These are phyloP conservation scores for Aspergillus tanneri DNA, from an alignment of 2,329 filamentous ascomycete genomes.

Conservation along the genomic window DNA sequence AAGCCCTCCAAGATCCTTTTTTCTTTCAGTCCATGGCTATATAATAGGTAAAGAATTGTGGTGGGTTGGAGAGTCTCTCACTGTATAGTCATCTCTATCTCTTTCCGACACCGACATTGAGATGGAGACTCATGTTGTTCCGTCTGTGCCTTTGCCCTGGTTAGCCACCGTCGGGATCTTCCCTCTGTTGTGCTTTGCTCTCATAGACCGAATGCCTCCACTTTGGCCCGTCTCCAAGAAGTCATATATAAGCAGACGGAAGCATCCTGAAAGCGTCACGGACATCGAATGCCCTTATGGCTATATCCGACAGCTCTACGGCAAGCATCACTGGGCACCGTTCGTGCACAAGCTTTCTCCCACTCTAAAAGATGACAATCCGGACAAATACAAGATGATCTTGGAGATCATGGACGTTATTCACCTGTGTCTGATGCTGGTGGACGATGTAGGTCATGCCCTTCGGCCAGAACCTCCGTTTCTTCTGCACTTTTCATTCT, in stretches of 20 bases:
- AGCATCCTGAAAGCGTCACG: slow-evolving; percentile 14
- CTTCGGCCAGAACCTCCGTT: background rate
- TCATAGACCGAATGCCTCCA: slow-evolving; percentile 14
- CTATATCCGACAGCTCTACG: slow-evolving; percentile 23
- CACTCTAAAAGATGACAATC: slow-evolving; percentile 13
- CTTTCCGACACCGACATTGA: background rate
- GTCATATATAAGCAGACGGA: slow-evolving; percentile 17
- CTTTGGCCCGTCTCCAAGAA: slow-evolving; percentile 17
- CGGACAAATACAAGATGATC: slow-evolving; percentile 19
- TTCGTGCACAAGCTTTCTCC: slow-evolving; percentile 24
- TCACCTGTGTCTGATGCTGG: slow-evolving; percentile 26
- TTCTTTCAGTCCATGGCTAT: background rate
- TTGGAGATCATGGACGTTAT: slow-evolving; percentile 27
- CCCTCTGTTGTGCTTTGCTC: slow-evolving; percentile 6
- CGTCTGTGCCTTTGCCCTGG: slow-evolving; percentile 10
- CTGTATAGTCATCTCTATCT: background rate
- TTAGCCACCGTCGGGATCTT: slow-evolving; percentile 8
- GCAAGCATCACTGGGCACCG: slow-evolving; percentile 22
- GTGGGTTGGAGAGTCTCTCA: background rate
- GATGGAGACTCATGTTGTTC: slow-evolving; percentile 3
- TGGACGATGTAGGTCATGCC: slow-evolving; percentile 21
- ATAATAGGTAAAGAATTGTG: background rate
- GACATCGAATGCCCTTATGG: slow-evolving; percentile 21
- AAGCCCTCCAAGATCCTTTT: background rate
- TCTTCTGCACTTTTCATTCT: background rate